Evolutionary conservation across 495 filamentous ascomycete species (phyloP), one percentile per base, ranked within the genome.

Genomic region (Podospora pseudocomata): DNA sequence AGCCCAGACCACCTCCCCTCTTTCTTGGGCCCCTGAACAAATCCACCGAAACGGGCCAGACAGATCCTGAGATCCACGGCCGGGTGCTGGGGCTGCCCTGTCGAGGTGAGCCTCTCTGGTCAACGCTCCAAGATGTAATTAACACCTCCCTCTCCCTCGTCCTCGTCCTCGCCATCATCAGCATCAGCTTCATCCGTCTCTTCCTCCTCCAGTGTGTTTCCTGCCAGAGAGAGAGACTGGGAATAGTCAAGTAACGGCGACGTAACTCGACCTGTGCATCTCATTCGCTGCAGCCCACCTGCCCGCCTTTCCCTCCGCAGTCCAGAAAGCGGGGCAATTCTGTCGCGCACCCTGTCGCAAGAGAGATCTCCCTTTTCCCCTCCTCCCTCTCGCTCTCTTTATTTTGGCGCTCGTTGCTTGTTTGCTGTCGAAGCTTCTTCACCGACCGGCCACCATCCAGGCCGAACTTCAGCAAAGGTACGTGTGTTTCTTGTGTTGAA

Each of bases 251-350:
- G n/a, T 39, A 63, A 63, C 61, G 13, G 61, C 27, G 61, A 44
- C 23, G 27, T 32, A 28, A 32, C 28, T 61, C 20, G 55, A 58
- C 9, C 61, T 63, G 61, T 63, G 27, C 61, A 49, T 63, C 15
- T 63, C 61, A 63, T 63, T 63, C 32, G 61, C 30, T 62, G 60
- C 61, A 32, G 61, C 32, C 27, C 20, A 27, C 32, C 64, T 56
- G 64, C 64, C 30, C 11, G 16, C 39, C 63, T 27, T 27, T 65
- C 15, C 53, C 53, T 27, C 63, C 63, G 53, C 44, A 65, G 53
- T 49, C 60, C 55, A 59, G 63, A 64, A 67, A 70, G 69, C 69
- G 69, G 68, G 69, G 69, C 69, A 70, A 18, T 27, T 64, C 65
- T 57, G 34, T 62, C 44, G 34, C 61, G 59, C 57, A 34, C 62